Base-by-base conservation (phyloP, 2,329 filamentous ascomycete genomes). In the Metarhizium brunneum region DNA sequence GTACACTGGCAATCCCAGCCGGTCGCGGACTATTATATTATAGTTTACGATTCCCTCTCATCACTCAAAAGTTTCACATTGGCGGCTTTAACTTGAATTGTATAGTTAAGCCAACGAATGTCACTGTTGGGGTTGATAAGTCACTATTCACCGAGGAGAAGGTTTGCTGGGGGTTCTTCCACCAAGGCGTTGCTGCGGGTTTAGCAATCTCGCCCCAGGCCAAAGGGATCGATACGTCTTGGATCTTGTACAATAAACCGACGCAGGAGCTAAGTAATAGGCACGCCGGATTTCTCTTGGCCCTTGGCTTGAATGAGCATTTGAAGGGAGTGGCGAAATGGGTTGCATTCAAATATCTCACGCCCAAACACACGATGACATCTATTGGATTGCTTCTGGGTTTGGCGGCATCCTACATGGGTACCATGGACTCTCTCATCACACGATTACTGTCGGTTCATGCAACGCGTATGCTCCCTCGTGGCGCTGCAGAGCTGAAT, bases 311-410 rank as follows among this genome's bases (percentile, higher is more conserved):
- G 29, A 96, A 96, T 63, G 95, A 94, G 0, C 95, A 99, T 71
- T 76, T 99, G n/a, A 94, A 90, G 63, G 87, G 85, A 7, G 82
- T 99, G 32, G 94, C 94, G 2, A 97, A 97, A 74, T 99, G 94
- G 92, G 87, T 99, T 47, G 92, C 92, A 8, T 99, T 97, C 80
- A 97, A 96, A 67, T 99, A 99, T 63, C 76, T 99, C n/a, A 99
- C 94, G 0, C 92, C 94, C 1, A 99, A 99, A 66, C 95, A 99
- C 70, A 95, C 92, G 30, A 99, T 99, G 94, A 97, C 94, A 29
- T 97, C 94, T 1, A 92, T 99, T 54, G 94, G 94, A 10, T 77
- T 99, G n/a, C 78, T 99, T 3, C 78, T 99, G 0, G 94, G 94
- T 1, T 77, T 99, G 18, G 92, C 94, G 8, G 94, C 90, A 30